Evolutionary conservation across 345 rosid genomes (phyloP), one percentile per base, ranked within the genome.

Genomic region (Abelmoschus esculentus): DNA sequence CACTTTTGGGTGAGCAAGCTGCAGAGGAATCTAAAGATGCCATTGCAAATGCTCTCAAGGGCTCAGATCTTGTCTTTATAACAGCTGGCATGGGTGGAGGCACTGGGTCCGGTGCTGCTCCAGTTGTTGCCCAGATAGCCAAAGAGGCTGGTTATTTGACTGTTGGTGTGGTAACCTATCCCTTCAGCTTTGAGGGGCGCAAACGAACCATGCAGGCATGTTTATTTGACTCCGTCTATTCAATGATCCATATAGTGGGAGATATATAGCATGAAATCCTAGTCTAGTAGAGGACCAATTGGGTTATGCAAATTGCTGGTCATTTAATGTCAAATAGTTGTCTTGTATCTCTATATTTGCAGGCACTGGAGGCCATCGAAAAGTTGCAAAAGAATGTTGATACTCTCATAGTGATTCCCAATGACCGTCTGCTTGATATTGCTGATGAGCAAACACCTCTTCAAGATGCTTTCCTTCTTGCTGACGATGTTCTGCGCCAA

Each of bases 21-120:
- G 99, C 99, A 2, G 99, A 91, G 80, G 99, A 95, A 78, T 95
- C 99, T 32, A 91, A 78, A 77, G 99, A 95, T 44, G 86, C 84
- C 32, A 95, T 95, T 66, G 93, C 96, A 44, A 82, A 80, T 84
- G 87, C 97, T 64, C 97, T 95, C 11, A 95, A 89, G 78, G 99
- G 99, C 58, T 95, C 99, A 44, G 97, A 95, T 80, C 97, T 95
- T 80, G 97, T 95, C 81, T 95, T 95, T 81, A 81, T 95, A 55
- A 89, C 99, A 18, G 96, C 97, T 36, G 99, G 99, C 76, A 95
- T 95, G 99, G 99, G 99, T 80, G 99, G 99, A 73, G 99, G 99
- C 13, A 95, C 99, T 26, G 99, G 99, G 10, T 95, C 99, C 7
- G 99, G 99, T 72, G 99, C 99, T 87, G 99, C 99, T 44, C 97